Conservation (phyloP, 495 filamentous ascomycete species). For the Sabuloglossum arenarium region DNA sequence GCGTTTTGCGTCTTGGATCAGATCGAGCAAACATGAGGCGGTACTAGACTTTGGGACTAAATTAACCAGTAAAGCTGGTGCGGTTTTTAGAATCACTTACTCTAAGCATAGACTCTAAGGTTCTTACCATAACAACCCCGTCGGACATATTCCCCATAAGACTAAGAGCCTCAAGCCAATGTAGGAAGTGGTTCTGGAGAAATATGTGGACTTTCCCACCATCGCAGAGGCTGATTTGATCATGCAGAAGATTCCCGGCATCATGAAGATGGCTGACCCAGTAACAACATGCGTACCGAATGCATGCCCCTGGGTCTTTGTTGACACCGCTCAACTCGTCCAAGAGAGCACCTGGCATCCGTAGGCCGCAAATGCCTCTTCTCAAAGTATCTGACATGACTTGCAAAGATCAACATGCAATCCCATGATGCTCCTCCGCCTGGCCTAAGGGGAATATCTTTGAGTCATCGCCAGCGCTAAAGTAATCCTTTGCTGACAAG, state of each 20-base stretch:
- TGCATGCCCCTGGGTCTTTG: neutral
- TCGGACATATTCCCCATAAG: constrained; percentile 8
- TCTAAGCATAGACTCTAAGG: too few species aligned
- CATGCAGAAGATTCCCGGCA: too few species aligned
- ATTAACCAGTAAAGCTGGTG: too few species aligned
- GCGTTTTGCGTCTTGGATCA: neutral
- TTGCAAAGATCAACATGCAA: neutral
- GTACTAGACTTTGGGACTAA: too few species aligned
- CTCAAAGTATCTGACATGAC: neutral
- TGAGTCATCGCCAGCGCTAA: neutral
- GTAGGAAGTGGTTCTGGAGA: constrained; percentile 9
- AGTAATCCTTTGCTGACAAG: neutral
- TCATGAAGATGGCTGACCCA: constrained; percentile 14
- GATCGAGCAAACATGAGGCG: too few species aligned
- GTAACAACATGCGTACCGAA: constrained; percentile 17
- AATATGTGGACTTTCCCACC: too few species aligned
- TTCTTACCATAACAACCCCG: too few species aligned
- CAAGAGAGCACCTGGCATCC: neutral
- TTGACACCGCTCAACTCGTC: too few species aligned
- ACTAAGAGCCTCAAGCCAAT: constrained; percentile 12
- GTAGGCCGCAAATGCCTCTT: neutral
- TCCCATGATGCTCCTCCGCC: neutral
- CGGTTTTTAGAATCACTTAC: too few species aligned
- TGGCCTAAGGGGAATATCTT: neutral
- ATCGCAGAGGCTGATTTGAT: too few species aligned